A percentile compares a stretch with the other conserved stretches of the same genome.
Evolutionary conservation across 75 land plant species (phyloP).

Genomic region (Chamaecyparis obtusa): DNA sequence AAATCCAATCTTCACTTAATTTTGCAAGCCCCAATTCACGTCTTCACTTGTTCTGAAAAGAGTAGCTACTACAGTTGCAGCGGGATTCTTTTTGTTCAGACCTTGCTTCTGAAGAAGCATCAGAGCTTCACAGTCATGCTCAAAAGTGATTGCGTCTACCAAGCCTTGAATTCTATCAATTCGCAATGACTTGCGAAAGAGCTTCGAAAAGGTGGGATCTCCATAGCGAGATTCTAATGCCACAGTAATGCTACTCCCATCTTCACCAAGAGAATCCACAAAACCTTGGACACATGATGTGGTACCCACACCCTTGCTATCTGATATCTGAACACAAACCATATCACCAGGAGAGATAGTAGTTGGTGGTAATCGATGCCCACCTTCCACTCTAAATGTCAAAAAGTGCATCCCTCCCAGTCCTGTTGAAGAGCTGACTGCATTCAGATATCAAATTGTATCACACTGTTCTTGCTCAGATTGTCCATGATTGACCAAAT

Average conservation of each 20-base stretch:
- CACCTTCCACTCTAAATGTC: slow-evolving; percentile 62
- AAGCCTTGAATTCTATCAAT: slow-evolving; percentile 81
- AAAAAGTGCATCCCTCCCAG: slow-evolving; percentile 87
- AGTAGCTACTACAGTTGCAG: slow-evolving; percentile 66
- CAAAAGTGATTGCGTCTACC: slow-evolving; percentile 80
- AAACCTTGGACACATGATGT: slow-evolving; percentile 83
- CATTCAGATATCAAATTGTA: slow-evolving; percentile 74
- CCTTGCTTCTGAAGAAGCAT: slow-evolving; percentile 83
- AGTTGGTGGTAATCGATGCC: slow-evolving; percentile 75
- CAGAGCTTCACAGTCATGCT: slow-evolving; percentile 91
- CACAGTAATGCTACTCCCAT: slow-evolving; percentile 68
- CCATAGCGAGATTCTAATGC: slow-evolving; percentile 88
- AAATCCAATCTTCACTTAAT: slow-evolving; percentile 12
- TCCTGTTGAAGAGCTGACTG: slow-evolving; percentile 78
- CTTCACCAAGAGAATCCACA: slow-evolving; percentile 69
- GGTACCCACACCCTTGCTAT: slow-evolving; percentile 61
- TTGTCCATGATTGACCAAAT: slow-evolving; percentile 57
- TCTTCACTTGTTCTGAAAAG: slow-evolving; percentile 78
- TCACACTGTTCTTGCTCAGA: slow-evolving; percentile 77
- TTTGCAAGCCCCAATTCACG: slow-evolving; percentile 46
- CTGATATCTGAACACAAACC: slow-evolving; percentile 77
- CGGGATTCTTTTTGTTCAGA: slow-evolving; percentile 78
- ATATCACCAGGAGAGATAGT: slow-evolving; percentile 93
- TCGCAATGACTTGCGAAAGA: slow-evolving; percentile 76
- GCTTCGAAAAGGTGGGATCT: slow-evolving; percentile 74